A percentile compares a stretch with the other conserved stretches of the same genome.
Evolutionary conservation across 2,329 filamentous ascomycete species (phyloP).

Genomic region (Penicillium olsonii): DNA sequence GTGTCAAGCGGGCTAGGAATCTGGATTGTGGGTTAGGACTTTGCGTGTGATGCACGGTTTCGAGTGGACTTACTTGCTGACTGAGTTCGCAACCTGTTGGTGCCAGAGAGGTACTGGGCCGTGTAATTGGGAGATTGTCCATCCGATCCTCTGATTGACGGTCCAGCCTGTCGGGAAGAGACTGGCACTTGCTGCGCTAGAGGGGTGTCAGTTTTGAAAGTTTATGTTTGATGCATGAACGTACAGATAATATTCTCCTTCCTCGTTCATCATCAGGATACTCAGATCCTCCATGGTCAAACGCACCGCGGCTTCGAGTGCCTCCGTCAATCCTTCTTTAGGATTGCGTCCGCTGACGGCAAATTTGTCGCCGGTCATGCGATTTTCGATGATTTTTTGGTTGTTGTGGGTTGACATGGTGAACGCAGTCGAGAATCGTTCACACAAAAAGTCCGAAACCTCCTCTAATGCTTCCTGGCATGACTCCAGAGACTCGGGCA

Average conservation of each 20-base stretch:
- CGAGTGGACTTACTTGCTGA: slow-evolving; percentile 42
- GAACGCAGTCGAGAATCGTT: slow-evolving; percentile 49
- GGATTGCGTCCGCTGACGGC: slow-evolving; percentile 30
- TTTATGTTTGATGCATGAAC: slow-evolving; percentile 15
- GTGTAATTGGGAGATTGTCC: slow-evolving; percentile 51
- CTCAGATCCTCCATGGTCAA: slow-evolving; percentile 56
- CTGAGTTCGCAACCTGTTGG: slow-evolving; percentile 45
- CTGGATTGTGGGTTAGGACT: slow-evolving; percentile 24
- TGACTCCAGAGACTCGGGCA: slow-evolving; percentile 46
- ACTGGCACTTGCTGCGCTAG: slow-evolving; percentile 53
- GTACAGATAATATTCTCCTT: slow-evolving; percentile 51
- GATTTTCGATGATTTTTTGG: slow-evolving; percentile 43
- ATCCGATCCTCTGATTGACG: slow-evolving; percentile 51
- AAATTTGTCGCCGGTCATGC: slow-evolving; percentile 48
- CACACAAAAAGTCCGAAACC: slow-evolving; percentile 48
- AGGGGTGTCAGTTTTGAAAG: slow-evolving; percentile 3
- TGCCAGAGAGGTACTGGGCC: slow-evolving; percentile 53
- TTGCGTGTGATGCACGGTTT: neutral
- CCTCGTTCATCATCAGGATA: slow-evolving; percentile 49
- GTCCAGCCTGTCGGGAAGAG: slow-evolving; percentile 57
- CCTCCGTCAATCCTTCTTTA: slow-evolving; percentile 37
- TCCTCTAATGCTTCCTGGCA: slow-evolving; percentile 52
- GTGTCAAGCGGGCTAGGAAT: slow-evolving; percentile 50
- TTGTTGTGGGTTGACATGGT: slow-evolving; percentile 28
- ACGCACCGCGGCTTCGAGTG: slow-evolving; percentile 53